Percentiles rank a stretch among this genome's conserved stretches.
phyloP scores from a whole-genome alignment of 2,329 filamentous ascomycete species.

The Claviceps sp. region DNA sequence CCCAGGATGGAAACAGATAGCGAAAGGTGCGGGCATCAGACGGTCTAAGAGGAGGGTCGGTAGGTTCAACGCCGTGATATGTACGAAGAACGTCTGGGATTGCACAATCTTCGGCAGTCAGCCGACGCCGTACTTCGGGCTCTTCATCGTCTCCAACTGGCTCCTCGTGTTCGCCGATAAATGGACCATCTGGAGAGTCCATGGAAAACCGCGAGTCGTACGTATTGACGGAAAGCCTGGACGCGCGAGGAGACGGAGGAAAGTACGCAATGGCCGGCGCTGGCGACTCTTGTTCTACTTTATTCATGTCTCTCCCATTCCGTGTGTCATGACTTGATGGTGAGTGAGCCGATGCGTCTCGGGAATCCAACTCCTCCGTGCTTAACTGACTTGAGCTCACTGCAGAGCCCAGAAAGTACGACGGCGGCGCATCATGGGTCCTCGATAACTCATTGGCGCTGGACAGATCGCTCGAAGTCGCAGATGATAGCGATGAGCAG shows the following conservation, averaged over 20 bases:
- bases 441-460: constrained; percentile 1
- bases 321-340: no score
- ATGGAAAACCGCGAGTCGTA: constrained; percentile 56
- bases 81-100: constrained; percentile 2
- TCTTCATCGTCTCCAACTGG: background rate
- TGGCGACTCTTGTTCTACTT: background rate
- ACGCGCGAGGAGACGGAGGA: constrained; percentile 10
- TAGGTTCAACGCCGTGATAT: background rate
- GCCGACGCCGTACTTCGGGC: background rate
- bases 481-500: background rate
- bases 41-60: constrained; percentile 22
- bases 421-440: background rate
- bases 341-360: no score
- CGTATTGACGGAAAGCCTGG: constrained; percentile 54
- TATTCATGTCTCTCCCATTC: no score
- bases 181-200: constrained; percentile 17
- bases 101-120: background rate
- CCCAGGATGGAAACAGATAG: constrained; percentile 72
- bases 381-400: background rate
- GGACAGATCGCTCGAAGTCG: constrained; percentile 2
- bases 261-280: constrained; percentile 5
- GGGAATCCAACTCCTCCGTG: background rate
- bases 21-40: constrained; percentile 75
- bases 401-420: background rate
- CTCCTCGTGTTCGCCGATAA: constrained; percentile 13